Evolutionary conservation across 768 basidiomycete species (phyloP), one percentile per base, ranked within the genome.

Genomic region (Serendipita sp.): DNA sequence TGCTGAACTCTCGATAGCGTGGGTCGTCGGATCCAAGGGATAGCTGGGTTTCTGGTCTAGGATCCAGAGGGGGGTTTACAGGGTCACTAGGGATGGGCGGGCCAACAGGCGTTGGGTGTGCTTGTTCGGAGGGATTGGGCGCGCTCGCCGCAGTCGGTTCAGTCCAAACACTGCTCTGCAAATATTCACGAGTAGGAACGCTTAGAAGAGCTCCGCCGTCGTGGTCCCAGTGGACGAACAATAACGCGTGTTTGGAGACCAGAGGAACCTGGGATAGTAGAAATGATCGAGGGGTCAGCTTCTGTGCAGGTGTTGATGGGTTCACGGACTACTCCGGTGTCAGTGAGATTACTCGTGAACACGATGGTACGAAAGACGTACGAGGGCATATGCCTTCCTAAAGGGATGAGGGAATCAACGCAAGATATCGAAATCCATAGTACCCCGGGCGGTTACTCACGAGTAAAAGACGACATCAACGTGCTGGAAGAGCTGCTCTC

Each of bases 131-230:
- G 11, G 14, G 24, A 7, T 26, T 20, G 28, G 17, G 16, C 3
- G 50, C 22, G 5, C 26, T 48, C 0, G 65, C 31, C 63, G 33
- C 14, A 14, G 7, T 34, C 34, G 22, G 62, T 16, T 83, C 83
- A 2, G 85, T 81, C 88, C 89, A 91, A 1, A 85, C 83, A 0
- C 87, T 88, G 66, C 83, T 84, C 66, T 92, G 90, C 70, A 90
- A 88, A 71, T 91, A 92, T 67, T 92, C 90, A 66, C 80, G 80
- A 0, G 89, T 90, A 0, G 89, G 90, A 4, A 91, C 72, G 16
- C 86, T 88, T 61, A 91, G 78, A 3, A 88, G 83, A 0, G 89
- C 90, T 1, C 85, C 86, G 11, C 89, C 89, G 53, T 88, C 85
- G 24, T 77, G 75, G 3, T 88, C 88, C 80, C 89, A 90, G 68